Base-by-base conservation (phyloP, 192 early-diverging fungal genomes). In the Backusella mclennaniae region DNA sequence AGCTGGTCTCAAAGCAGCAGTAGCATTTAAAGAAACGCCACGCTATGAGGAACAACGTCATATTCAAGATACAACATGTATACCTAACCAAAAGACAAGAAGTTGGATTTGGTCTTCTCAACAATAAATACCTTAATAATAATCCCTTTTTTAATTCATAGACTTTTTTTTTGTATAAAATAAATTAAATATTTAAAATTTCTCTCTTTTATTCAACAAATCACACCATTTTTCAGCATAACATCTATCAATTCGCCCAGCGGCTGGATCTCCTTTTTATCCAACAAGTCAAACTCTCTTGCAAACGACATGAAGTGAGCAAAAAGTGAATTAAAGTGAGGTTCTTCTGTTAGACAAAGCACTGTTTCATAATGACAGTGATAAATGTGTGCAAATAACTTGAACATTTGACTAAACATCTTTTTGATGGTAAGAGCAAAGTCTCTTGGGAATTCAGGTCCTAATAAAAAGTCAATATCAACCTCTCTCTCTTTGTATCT, bases 241-340 rank as follows among this genome's bases (percentile, higher is more conserved):
- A 71, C 63, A 63, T 85, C 85, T 73, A 97, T 93, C 41, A 97
- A 85, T 23, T 96, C 95, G 35, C 84, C 81, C 85, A 98, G 84
- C 17, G 95, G 94, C 35, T 87, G 84, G 73, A 94, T 81, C 69
- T 98, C 97, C 85, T 96, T 97, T 79, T 93, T 93, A 67, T 98
- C 96, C 44, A 99, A 73, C 39, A 98, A 85, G 76, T 97, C 96
- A 87, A 97, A 99, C 80, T 96, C 96, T 74, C 89, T 90, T 29
- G 90, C 90, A 85, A 99, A 99, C 12, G 93, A 93, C 41, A 96
- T 88, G 82, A 99, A 95, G 77, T 99, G 96, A 1, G 97, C 95
- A 90, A 97, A 97, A 15, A 99, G 85, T 2, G 97, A 94, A 87
- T 99, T 99, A 74, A 98, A 89, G 78, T 99, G 97, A 0, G 89